These are phyloP conservation scores for Laguncularia racemosa DNA, from an alignment of 345 rosid species.

Conservation along the genomic window DNA sequence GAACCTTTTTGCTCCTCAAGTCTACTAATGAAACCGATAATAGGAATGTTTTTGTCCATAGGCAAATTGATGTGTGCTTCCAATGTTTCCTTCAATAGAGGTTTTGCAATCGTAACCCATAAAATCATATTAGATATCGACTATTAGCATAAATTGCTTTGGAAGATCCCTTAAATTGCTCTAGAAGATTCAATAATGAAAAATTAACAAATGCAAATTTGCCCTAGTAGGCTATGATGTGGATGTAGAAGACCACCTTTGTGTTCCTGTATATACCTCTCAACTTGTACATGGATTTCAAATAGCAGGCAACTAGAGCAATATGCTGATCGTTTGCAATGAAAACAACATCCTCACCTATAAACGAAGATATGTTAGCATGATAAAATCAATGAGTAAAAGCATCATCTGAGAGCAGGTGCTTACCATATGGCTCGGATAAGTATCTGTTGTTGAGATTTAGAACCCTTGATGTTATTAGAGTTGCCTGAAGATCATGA, in stretches of 20 bases:
- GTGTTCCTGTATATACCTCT: slow-evolving; percentile 60
- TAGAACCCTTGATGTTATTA: slow-evolving; percentile 77
- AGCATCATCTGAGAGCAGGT: background rate
- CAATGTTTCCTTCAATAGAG: slow-evolving; percentile 78
- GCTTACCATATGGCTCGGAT: slow-evolving; percentile 85
- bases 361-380: no score
- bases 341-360: no score
- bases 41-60: slow-evolving; percentile 64
- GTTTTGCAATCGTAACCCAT: slow-evolving; percentile 77
- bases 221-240: slow-evolving; percentile 93
- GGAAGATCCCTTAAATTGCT: slow-evolving; percentile 60
- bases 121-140: no score
- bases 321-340: no score
- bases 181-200: slow-evolving; percentile 79
- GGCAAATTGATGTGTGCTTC: slow-evolving; percentile 87
- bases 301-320: no score
- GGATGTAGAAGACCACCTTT: slow-evolving; percentile 95
- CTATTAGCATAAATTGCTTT: no score
- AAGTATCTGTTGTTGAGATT: slow-evolving; percentile 50
- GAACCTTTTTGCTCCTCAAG: slow-evolving; percentile 97
- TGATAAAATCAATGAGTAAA: no score
- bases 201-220: slow-evolving; percentile 54
- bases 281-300: no score
- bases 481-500: slow-evolving; percentile 60
- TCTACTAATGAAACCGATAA: slow-evolving; percentile 93